These are phyloP conservation scores for Phytophthora agathidicida DNA, from an alignment of 352 stramenopile species.

Conservation along the genomic window DNA sequence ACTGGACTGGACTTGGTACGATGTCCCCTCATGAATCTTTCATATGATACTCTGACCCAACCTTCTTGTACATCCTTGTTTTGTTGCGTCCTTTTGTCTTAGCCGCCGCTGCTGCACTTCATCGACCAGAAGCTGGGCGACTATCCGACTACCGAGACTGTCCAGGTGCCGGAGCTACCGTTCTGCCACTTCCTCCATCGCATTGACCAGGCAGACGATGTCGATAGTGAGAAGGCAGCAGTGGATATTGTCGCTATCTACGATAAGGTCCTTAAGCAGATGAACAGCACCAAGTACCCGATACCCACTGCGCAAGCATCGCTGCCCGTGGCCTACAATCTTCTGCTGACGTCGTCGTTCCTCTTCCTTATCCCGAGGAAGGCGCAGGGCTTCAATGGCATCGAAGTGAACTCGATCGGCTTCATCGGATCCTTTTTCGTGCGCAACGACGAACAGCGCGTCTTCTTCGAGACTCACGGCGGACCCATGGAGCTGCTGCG, in stretches of 20 bases:
- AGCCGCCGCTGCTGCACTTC: constrained; percentile 80
- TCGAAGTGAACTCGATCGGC: constrained; percentile 87
- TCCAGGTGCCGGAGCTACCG: constrained; percentile 69
- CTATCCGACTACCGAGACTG: constrained; percentile 40
- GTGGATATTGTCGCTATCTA: constrained; percentile 51
- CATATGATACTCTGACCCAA: background rate
- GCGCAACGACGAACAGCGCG: constrained; percentile 61
- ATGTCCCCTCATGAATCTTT: background rate
- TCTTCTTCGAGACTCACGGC: constrained; percentile 50
- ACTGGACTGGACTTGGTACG: constrained; percentile 64
- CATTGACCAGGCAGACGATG: constrained; percentile 42
- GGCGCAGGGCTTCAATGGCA: constrained; percentile 53
- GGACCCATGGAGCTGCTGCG: constrained; percentile 65
- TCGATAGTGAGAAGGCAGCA: constrained; percentile 50
- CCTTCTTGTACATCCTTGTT: no score
- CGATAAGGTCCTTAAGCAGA: constrained; percentile 45
- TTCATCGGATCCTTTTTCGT: constrained; percentile 86
- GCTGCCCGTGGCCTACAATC: constrained; percentile 71
- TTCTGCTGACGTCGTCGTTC: constrained; percentile 77
- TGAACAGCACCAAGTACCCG: constrained; percentile 49
- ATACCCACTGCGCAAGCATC: background rate
- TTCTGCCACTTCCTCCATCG: constrained; percentile 81
- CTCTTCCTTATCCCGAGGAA: constrained; percentile 75
- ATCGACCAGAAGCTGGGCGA: constrained; percentile 56
- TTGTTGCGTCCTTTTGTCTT: constrained; percentile 8